phyloP scores from a whole-genome alignment of 768 basidiomycete species.

The Lentinula lateritia region DNA sequence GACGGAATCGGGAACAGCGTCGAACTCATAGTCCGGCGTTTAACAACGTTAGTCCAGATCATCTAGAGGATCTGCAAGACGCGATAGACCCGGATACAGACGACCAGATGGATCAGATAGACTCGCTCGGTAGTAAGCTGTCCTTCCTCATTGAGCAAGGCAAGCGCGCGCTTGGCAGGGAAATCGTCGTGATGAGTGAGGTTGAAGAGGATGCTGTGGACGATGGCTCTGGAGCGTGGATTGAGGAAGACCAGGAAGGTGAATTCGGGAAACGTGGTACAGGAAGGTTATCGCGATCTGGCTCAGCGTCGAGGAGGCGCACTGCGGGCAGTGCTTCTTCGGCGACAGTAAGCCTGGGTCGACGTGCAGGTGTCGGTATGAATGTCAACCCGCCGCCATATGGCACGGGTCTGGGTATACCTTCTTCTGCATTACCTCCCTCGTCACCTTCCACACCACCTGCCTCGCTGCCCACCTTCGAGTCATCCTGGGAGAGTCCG shows the following conservation, averaged over 20 bases:
- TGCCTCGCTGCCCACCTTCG: conserved; percentile 25
- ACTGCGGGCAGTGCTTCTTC: not conserved
- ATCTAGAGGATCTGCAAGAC: not conserved
- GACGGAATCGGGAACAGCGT: conserved; percentile 10
- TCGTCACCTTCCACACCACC: conserved; percentile 14
- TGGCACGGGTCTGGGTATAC: conserved; percentile 10
- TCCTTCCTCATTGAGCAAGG: conserved; percentile 72
- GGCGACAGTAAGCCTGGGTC: not conserved
- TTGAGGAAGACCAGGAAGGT: conserved; percentile 46
- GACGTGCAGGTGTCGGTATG: not conserved
- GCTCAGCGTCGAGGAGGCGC: conserved; percentile 14
- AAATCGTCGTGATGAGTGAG: conserved; percentile 76
- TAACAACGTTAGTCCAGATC: conserved; percentile 35
- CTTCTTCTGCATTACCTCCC: conserved; percentile 16
- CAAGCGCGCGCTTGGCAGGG: conserved; percentile 67
- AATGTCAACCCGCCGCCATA: conserved; percentile 5
- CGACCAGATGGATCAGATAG: conserved; percentile 48
- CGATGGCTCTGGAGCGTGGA: conserved; percentile 72
- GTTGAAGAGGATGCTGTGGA: conserved; percentile 70
- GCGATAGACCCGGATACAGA: not conserved
- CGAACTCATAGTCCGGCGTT: conserved; percentile 31
- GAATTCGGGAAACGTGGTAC: not conserved
- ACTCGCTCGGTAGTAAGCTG: conserved; percentile 75
- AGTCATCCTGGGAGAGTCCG: conserved; percentile 50
- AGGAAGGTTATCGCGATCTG: conserved; percentile 1